A percentile compares a stretch with the other conserved stretches of the same genome.
phyloP scores from a whole-genome alignment of 2,329 filamentous ascomycete species.

The Xenosphaeropsis pyriputrescens region DNA sequence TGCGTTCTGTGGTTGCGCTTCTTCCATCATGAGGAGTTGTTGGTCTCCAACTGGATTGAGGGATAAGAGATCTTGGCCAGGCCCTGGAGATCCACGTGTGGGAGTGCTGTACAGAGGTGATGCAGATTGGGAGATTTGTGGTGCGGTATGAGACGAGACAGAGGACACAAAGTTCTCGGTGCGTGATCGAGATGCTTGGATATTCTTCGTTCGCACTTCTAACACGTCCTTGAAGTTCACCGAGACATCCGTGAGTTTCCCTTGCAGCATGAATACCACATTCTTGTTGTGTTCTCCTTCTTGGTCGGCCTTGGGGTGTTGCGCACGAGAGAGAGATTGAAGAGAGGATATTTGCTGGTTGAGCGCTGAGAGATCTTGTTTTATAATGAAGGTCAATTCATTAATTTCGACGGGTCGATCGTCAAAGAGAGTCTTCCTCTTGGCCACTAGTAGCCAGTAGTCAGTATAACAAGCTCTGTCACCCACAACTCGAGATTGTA shows the following conservation, averaged over 20 bases:
- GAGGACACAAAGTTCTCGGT: constrained; percentile 95
- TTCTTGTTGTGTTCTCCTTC: constrained; percentile 98
- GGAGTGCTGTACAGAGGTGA: constrained; percentile 80
- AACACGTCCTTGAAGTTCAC: constrained; percentile 96
- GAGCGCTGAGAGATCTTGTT: constrained; percentile 76
- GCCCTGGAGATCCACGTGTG: constrained; percentile 47
- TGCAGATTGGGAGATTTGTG: constrained; percentile 56
- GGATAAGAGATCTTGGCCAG: constrained; percentile 58
- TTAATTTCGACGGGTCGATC: constrained; percentile 94
- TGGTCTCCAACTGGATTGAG: constrained; percentile 78
- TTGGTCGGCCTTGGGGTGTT: constrained; percentile 60
- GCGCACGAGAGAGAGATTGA: constrained; percentile 62
- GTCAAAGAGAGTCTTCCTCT: constrained; percentile 91
- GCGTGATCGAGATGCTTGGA: constrained; percentile 79
- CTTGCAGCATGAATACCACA: constrained; percentile 81
- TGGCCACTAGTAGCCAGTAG: constrained; percentile 49
- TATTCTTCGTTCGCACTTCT: constrained; percentile 93
- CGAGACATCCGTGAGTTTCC: constrained; percentile 81
- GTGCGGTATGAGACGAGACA: constrained; percentile 63
- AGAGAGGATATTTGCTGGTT: constrained; percentile 80
- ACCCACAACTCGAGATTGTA: neutral
- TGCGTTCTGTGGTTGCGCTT: constrained; percentile 68
- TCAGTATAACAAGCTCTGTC: constrained; percentile 8
- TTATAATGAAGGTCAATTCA: constrained; percentile 93
- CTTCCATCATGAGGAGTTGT: constrained; percentile 85